Base-by-base conservation (phyloP, 2,329 filamentous ascomycete genomes). In the Ilyonectria destructans region DNA sequence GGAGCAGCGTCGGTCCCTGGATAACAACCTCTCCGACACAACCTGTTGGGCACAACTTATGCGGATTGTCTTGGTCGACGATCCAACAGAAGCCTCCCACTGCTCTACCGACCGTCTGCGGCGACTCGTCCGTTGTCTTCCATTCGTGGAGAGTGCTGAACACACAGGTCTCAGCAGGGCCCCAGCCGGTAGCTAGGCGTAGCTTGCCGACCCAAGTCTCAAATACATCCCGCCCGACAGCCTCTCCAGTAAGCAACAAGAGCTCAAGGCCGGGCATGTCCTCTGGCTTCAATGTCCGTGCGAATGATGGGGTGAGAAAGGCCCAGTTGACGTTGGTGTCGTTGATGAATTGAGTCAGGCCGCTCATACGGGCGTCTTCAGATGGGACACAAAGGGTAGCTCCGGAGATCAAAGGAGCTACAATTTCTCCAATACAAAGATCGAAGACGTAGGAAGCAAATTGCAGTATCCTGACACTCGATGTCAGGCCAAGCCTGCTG, bases 1-100 rank as follows among this genome's bases (percentile, higher is more conserved):
- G 59, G 0, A 69, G 71, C 2, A 80, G 56, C 2, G 74, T 63
- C 2, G 72, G 70, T 0, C 78, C 77, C 46, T 79, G 75, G 4
- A 80, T 33, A 0, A 78, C 56, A 0, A 80, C 62, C 33, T 80
- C 78, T 1, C 78, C 78, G 3, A 75, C 40, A 0, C 48, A 43
- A 1, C 76, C 74, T 21, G 75, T 55, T 0, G 78, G 70, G 0
- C 69, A 69, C 0, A 80, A 65, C 8, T 56, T 64, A 2, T 76
- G 26, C 8, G 71, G 65, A 23, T 77, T 62, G 1, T 72, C 58
- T 0, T 73, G 61, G 40, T 72, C 58, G 1, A 79, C 73, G 8
- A 80, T 65, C 78, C 77, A 79, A 6, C 29, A 21, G 4, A 65
- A 65, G 6, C 61, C 62, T 9, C 35, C 49, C 4, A 46, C 21